Evolutionary conservation across 176 grass and related monocot species (phyloP), one percentile per base, ranked within the genome.

Genomic region (Bothriochloa decipiens): DNA sequence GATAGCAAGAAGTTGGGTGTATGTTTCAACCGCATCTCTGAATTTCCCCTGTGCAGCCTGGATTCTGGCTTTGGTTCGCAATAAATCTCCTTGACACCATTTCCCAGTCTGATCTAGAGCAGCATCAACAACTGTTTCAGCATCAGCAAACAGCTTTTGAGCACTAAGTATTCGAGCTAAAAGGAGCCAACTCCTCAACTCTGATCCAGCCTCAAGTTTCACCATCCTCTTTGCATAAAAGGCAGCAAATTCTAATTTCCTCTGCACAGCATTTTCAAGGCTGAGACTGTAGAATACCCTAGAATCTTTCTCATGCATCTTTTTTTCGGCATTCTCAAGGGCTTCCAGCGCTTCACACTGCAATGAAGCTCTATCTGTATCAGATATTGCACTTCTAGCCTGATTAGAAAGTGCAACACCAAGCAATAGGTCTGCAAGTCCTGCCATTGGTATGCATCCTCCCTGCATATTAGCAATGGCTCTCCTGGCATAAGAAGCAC

Each of bases 21-120:
- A 99, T 65, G 91, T 92, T 76, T 94, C 93, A 68, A 96, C 71
- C 12, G 93, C 91, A 80, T 91, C 88, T 45, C 88, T 92, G 14
- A 96, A 80, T 72, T 87, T 74, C 8, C 90, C 88, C 76, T 91
- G 86, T 77, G 97, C 91, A 65, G 88, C 88, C 72, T 94, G 88
- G 86, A 96, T 92, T 99, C 86, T 99, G 18, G 97, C 93, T 94
- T 94, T 99, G 53, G 84, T 92, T 65, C 76, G 82, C 75, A 99
- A 55, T 60, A 92, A 53, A 81, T 90, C 84, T 77, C 89, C 90
- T 68, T 92, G 88, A 82, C 76, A 86, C 93, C 93, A 96, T 86
- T 99, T 99, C 47, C 91, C 97, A 84, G 86, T 89, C 80, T 96
- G 86, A 88, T 88, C 93, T 63, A 99, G 67, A 82, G 91, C 97